Evolutionary conservation across 495 filamentous ascomycete species (phyloP).

Genomic region (Aspergillus haitiensis): DNA sequence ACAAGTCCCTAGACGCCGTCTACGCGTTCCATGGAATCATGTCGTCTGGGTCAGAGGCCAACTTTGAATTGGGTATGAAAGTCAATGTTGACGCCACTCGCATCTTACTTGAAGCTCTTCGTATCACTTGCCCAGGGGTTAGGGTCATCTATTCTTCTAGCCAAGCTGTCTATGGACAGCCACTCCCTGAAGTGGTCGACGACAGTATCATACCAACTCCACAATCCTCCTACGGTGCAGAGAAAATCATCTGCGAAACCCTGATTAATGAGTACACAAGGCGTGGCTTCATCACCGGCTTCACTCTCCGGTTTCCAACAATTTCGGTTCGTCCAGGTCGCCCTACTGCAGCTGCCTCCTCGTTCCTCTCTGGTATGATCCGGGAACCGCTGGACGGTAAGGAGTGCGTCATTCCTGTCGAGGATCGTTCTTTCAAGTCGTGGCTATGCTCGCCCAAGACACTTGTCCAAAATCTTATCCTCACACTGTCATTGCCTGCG

Average conservation of each 20-base stretch:
- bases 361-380: conserved; percentile 70
- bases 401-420: conserved; percentile 62
- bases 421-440: conserved; percentile 58
- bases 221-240: conserved; percentile 67
- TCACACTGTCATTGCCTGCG: conserved; percentile 54
- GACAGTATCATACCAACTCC: conserved; percentile 64
- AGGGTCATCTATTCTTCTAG: conserved; percentile 62
- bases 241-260: conserved; percentile 72
- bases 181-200: conserved; percentile 49
- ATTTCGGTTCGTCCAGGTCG: conserved; percentile 68
- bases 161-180: conserved; percentile 58
- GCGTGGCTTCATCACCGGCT: conserved; percentile 62
- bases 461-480: conserved; percentile 63
- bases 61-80: conserved; percentile 67
- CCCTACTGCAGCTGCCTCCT: conserved; percentile 67
- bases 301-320: conserved; percentile 68
- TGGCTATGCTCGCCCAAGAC: conserved; percentile 65
- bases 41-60: conserved; percentile 69
- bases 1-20: conserved; percentile 56
- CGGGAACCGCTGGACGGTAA: conserved; percentile 59
- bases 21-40: conserved; percentile 83
- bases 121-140: conserved; percentile 55
- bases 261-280: conserved; percentile 72
- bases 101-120: conserved; percentile 58
- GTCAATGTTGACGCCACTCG: conserved; percentile 72